Conservation (phyloP, 768 basidiomycete genomes). For the Suillus spraguei region DNA sequence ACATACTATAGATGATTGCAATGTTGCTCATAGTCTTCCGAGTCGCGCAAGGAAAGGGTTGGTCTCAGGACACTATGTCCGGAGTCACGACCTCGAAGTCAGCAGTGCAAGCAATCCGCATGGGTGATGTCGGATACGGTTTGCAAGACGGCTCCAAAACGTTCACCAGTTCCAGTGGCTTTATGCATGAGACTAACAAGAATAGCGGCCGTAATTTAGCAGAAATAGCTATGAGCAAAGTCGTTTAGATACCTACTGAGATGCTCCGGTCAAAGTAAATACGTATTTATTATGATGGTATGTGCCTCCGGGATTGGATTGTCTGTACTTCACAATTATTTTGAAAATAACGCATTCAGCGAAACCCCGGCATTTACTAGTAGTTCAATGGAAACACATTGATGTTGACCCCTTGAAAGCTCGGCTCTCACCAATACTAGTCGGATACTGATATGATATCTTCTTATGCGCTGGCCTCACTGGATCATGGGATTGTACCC, state of each 20-base stretch:
- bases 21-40: slow-evolving; percentile 34
- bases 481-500: neutral
- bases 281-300: neutral
- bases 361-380: neutral
- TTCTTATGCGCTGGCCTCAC: neutral
- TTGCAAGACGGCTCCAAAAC: neutral
- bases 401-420: neutral
- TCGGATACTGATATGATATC: too few relatives aligned
- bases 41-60: slow-evolving; percentile 30
- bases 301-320: too few relatives aligned
- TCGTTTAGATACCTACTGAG: neutral
- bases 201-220: neutral
- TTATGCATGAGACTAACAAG: neutral
- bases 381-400: neutral
- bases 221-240: neutral
- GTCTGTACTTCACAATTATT: neutral
- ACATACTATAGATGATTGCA: slow-evolving; percentile 26
- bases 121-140: neutral
- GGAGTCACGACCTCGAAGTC: neutral
- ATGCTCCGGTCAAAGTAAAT: neutral
- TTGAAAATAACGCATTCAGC: neutral
- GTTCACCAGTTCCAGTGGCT: neutral
- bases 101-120: neutral
- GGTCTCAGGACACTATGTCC: slow-evolving; percentile 17
- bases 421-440: too few relatives aligned